Conservation (phyloP, 768 basidiomycete genomes). For the Leccinum ochraceum region DNA sequence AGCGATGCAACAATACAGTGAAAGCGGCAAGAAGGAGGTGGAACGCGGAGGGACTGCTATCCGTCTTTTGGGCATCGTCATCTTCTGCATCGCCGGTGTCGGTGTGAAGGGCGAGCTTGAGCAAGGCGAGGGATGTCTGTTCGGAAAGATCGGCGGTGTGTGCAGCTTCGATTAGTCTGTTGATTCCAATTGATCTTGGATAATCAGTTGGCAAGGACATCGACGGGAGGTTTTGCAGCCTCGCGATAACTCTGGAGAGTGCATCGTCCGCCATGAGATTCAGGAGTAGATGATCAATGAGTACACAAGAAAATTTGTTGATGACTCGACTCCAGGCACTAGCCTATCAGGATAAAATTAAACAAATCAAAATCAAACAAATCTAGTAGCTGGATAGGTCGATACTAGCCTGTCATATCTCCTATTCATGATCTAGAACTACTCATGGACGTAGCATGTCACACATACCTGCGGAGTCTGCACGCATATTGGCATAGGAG, state of each 20-base stretch:
- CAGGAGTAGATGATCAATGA: neutral
- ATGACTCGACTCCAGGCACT: constrained; percentile 7
- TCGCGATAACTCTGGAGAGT: constrained; percentile 56
- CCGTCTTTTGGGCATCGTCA: constrained; percentile 42
- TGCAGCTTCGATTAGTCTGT: constrained; percentile 83
- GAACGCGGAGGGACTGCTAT: constrained; percentile 73
- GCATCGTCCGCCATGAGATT: constrained; percentile 11
- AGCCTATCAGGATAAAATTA: neutral
- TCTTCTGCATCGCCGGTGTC: constrained; percentile 54
- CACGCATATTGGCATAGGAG: too few relatives aligned
- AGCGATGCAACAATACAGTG: constrained; percentile 85
- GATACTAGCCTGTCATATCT: neutral
- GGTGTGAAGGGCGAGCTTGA: constrained; percentile 77
- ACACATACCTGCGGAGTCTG: too few relatives aligned
- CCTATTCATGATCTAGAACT: too few relatives aligned
- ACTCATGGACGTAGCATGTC: too few relatives aligned
- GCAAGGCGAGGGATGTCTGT: constrained; percentile 72
- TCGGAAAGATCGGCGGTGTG: constrained; percentile 71
- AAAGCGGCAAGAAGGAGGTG: constrained; percentile 94
- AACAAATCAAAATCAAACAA: neutral
- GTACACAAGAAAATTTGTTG: constrained; percentile 7
- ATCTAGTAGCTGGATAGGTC: too few relatives aligned
- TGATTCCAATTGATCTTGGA: constrained; percentile 72
- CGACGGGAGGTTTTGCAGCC: constrained; percentile 81
- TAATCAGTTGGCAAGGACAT: constrained; percentile 96